Evolutionary conservation across 192 early-diverging fungal genomes (phyloP).

Genomic region (Fimicolochytrium jonesii): DNA sequence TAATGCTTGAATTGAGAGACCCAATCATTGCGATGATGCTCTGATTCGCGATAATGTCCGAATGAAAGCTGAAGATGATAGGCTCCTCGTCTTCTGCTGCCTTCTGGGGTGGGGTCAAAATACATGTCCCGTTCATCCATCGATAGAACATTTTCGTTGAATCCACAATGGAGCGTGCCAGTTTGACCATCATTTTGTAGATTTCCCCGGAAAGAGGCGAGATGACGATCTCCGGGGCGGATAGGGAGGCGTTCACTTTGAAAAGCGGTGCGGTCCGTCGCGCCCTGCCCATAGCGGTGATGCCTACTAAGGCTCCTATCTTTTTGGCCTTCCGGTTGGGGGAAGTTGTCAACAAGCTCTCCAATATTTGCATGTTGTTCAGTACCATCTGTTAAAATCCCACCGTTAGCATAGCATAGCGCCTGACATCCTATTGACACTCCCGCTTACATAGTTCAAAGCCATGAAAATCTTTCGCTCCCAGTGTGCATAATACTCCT

Average conservation of each 20-base stretch:
- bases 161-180: constrained; percentile 53
- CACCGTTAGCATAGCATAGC: neutral
- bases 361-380: constrained; percentile 49
- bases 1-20: constrained; percentile 43
- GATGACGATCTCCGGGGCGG: constrained; percentile 58
- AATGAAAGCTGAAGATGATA: constrained; percentile 53
- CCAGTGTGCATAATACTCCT: constrained; percentile 60
- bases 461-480: constrained; percentile 47
- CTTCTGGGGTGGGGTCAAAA: constrained; percentile 54
- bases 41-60: constrained; percentile 48
- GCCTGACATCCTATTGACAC: too few species aligned
- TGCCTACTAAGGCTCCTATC: too few species aligned
- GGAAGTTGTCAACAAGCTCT: constrained; percentile 29
- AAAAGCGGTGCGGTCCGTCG: constrained; percentile 44
- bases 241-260: constrained; percentile 52
- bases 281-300: too few species aligned
- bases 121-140: constrained; percentile 62
- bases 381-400: constrained; percentile 46
- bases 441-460: constrained; percentile 46
- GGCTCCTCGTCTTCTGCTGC: constrained; percentile 55
- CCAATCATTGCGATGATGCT: constrained; percentile 42
- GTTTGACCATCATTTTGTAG: constrained; percentile 61
- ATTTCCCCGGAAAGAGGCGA: constrained; percentile 52
- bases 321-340: too few species aligned
- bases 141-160: constrained; percentile 59